Conservation (phyloP, 202 grass and related monocot genomes). For the Musa balbisiana region DNA sequence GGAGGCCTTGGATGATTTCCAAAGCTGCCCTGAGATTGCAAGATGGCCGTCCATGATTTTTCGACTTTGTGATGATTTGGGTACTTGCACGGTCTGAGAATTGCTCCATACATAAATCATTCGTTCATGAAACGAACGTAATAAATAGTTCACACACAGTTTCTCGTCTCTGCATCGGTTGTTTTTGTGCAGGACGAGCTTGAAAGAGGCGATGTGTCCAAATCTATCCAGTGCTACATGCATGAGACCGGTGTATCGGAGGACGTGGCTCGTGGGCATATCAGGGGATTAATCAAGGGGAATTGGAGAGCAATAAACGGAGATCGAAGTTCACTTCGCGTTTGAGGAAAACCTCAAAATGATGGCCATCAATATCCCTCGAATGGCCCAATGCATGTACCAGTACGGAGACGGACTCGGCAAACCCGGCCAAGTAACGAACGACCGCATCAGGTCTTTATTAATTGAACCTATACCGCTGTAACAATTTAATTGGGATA, state of each 20-base stretch:
- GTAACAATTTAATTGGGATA: background rate
- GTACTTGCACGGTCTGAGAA: background rate
- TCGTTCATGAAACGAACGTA: no score
- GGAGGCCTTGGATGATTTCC: constrained; percentile 1
- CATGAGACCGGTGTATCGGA: background rate
- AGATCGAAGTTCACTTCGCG: background rate
- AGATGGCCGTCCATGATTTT: background rate
- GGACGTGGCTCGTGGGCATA: background rate
- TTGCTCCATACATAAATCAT: background rate
- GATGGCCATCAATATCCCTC: background rate
- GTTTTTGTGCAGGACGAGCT: background rate
- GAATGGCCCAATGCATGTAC: constrained; percentile 6
- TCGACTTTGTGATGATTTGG: background rate
- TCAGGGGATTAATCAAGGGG: background rate
- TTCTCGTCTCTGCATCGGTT: background rate
- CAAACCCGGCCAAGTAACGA: constrained; percentile 5
- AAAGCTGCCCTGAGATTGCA: no score
- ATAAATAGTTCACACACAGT: no score
- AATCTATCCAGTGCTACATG: background rate
- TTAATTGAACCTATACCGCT: background rate
- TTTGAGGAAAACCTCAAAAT: constrained; percentile 12
- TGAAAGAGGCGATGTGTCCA: background rate
- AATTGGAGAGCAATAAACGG: constrained; percentile 18
- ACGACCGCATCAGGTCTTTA: constrained; percentile 4
- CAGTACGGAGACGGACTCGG: constrained; percentile 8